Evolutionary conservation across 352 stramenopile genomes (phyloP), one percentile per base, ranked within the genome.

Genomic region (Phytophthora rubi): DNA sequence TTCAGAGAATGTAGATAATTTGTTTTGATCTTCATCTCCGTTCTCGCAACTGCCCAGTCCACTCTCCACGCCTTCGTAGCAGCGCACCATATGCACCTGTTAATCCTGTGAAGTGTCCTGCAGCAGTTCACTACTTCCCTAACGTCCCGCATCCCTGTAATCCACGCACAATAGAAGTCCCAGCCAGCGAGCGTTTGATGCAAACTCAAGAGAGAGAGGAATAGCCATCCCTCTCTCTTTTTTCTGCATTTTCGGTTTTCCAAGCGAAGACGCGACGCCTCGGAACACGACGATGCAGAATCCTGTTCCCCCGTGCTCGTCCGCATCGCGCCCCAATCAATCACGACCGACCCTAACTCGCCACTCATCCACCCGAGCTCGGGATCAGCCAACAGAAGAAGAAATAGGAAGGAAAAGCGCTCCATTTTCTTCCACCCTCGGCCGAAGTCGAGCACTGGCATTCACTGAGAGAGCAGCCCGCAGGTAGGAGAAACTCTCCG

Each of bases 1-100:
- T 69, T 86, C 80, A 61, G 74, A 81, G 71, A 88, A 88, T 88
- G 80, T 88, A 88, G 77, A 88, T 88, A 88, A 85, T 68, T 73
- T 65, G 51, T 58, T 60, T 80, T 68, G 75, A 82, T 91, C 85
- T 77, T 93, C 85, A 93, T 77, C 47, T 91, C 78, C 85, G 75
- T 75, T 73, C 69, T 59, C 65, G 37, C 16, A 12, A 68, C 18
- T 47, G 33, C 55, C 26, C 65, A 59, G 48, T 65, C 39, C 60
- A 61, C 68, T 49, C 28, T 47, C 18, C 10, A n/a, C 37, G 16
- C 32, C 44, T 53, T 65, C 23, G 45, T 33, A 59, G 13, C 69
- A 49, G 8, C 13, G 2, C 3, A n/a, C 12, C 12, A 32, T 16
- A 68, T 6, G 9, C 18, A 13, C 53, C 13, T 48, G n/a, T 6